Evolutionary conservation across 192 early-diverging fungal species (phyloP), one percentile per base, ranked within the genome.

Genomic region (Spizellomyces sp.): DNA sequence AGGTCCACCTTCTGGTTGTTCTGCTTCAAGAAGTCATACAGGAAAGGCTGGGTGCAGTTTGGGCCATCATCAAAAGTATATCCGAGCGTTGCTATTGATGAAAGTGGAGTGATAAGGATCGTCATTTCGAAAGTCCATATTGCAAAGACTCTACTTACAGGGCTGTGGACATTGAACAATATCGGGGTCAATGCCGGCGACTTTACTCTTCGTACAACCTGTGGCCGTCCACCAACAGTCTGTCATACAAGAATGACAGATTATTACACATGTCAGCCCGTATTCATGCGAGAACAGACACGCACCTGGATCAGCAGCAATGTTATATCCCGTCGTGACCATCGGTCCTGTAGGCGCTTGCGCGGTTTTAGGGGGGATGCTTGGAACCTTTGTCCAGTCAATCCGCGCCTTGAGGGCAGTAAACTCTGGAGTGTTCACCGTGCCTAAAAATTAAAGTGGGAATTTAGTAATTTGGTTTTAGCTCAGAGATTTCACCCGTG

Each of bases 181-280:
- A 54, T 54, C 50, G 12, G 50, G 50, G 14, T 12, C 14, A n/a
- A 54, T 19, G 17, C 17, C 50, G 4, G 50, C 14, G 14, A 54
- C 14, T 54, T 54, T 54, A 54, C 14, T 12, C 50, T 54, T 54
- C 17, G 17, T 54, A 54, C 50, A 54, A 54, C 50, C 50, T 54
- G 50, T 54, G 17, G 50, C 50, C 17, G 50, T 54, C 50, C 50
- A 54, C 50, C 50, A 54, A 54, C 50, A 54, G 17, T 54, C 50
- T 54, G 50, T 12, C 12, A 4, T 12, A 54, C 17, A 19, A 54
- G 17, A 0, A 2, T 54, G 4, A 54, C 50, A 54, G 50, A 54
- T 54, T 54, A n/a, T 54, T 19, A 19, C 50, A 2, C 14, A 12
- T 2, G 50, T 54, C 50, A 54, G 12, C 14, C 17, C 50, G 4